Conservation (phyloP, 2,329 filamentous ascomycete species). For the Botryosphaeria dothidea region DNA sequence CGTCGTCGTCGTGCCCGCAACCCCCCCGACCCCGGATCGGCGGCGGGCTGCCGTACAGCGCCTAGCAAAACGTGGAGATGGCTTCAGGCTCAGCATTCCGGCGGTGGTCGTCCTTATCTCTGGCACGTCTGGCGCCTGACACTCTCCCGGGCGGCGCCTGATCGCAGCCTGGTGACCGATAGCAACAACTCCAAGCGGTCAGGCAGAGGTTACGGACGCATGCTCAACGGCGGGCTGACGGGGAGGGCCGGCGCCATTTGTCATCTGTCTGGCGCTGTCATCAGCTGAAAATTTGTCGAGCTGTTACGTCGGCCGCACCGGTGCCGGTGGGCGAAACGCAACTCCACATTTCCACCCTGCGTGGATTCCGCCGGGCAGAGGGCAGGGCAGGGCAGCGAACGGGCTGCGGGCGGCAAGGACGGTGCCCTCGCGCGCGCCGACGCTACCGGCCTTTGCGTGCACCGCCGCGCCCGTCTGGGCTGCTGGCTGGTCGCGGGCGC, state of each 20-base stretch:
- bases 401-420: too few species aligned
- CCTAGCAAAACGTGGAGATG: conserved; percentile 14
- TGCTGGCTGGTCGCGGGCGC: neutral
- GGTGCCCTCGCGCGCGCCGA: neutral
- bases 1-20: neutral
- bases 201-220: neutral
- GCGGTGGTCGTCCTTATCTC: neutral
- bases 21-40: conserved; percentile 9
- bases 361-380: conserved; percentile 9
- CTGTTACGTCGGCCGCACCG: conserved; percentile 13
- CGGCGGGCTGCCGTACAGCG: neutral
- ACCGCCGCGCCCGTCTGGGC: neutral
- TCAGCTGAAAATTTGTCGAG: conserved; percentile 18
- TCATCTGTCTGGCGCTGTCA: conserved; percentile 16
- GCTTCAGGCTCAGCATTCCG: neutral
- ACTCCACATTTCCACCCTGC: conserved; percentile 14
- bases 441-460: neutral
- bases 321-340: conserved; percentile 17
- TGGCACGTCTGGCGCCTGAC: conserved; percentile 8
- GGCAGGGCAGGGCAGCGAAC: too few species aligned
- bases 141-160: neutral
- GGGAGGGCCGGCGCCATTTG: conserved; percentile 11
- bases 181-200: neutral
- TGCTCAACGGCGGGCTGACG: neutral
- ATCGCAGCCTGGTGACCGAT: conserved; percentile 5